Percentiles rank a stretch among this genome's conserved stretches.
phyloP scores from a whole-genome alignment of 441 rosid species.

The Jatropha podagrica region DNA sequence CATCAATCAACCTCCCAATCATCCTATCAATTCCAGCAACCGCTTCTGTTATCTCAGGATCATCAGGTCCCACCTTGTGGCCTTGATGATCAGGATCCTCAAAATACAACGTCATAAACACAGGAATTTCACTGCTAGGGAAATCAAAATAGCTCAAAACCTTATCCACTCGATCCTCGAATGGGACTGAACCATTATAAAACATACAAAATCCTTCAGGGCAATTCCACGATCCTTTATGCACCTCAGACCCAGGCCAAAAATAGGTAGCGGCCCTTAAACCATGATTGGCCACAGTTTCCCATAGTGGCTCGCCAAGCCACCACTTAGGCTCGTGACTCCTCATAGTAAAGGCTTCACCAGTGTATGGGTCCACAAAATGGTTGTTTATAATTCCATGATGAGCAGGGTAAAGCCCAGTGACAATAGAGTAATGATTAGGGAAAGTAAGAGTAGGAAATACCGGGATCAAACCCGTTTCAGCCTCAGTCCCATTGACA shows the following conservation, averaged over 20 bases:
- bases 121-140: constrained; percentile 67
- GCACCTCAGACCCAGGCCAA: constrained; percentile 98
- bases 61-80: constrained; percentile 90
- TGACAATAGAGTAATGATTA: constrained; percentile 90
- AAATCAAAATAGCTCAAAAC: constrained; percentile 79
- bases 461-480: constrained; percentile 82
- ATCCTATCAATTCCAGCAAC: constrained; percentile 66
- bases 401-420: constrained; percentile 84
- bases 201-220: constrained; percentile 53
- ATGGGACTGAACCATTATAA: constrained; percentile 77
- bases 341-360: constrained; percentile 57
- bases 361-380: constrained; percentile 62
- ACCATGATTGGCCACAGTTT: constrained; percentile 80
- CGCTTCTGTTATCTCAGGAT: constrained; percentile 79
- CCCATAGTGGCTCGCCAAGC: constrained; percentile 98
- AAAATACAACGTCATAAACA: constrained; percentile 78
- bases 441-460: constrained; percentile 91
- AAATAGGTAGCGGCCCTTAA: constrained; percentile 77
- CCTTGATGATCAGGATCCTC: constrained; percentile 99
- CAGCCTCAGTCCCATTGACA: constrained; percentile 83
- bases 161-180: constrained; percentile 82
- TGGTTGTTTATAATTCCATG: constrained; percentile 78
- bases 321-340: constrained; percentile 95
- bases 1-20: constrained; percentile 79
- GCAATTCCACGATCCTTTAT: constrained; percentile 83